Base-by-base conservation (phyloP, 1,139 yeast species). In the Meyerozyma smithsonii region DNA sequence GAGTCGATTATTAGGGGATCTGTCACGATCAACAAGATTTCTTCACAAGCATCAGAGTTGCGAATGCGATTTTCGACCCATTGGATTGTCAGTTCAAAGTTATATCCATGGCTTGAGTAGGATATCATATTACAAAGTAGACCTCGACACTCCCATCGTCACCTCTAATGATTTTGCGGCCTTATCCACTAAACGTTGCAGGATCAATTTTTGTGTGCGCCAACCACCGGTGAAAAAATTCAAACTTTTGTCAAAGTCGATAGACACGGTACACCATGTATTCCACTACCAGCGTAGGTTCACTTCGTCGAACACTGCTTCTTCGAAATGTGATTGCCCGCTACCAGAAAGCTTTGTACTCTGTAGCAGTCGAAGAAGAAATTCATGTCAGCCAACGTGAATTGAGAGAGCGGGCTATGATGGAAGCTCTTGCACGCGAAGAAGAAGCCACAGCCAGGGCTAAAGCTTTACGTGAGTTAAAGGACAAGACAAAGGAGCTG, bases 401-500 rank as follows among this genome's bases (percentile, higher is more conserved):
- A 42, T 47, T 61, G 25, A 65, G 75, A 51, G 75, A 70, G 46
- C 58, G 50, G 44, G 72, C 71, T 3, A 51, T 70, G 35, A 71
- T 74, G 1, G 74, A 69, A 44, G 74, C 75, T 0, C 58, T 69
- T 28, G 74, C 75, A 4, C 58, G 59, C 44, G 76, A 70, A 47
- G 74, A 69, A 57, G 73, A 63, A 44, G 66, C 64, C 21, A 55
- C 61, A 28, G 62, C 64, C 17, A 63, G 52, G 42, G 62, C 66
- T 25, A 68, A 67, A 44, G 58, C 61, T 14, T 53, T 71, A 36
- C 57, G 72, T 30, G 70, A 67, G 44, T 58, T 69, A 42, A 65
- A 61, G 38, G 50, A 50, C 16, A 48, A 54, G 32, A 59, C 72
- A 2, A 51, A 48, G 35, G 56, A 51, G 5, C 50, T 58, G 39